Evolutionary conservation across 2,329 filamentous ascomycete genomes (phyloP).

Genomic region (Monosporascus sp.): DNA sequence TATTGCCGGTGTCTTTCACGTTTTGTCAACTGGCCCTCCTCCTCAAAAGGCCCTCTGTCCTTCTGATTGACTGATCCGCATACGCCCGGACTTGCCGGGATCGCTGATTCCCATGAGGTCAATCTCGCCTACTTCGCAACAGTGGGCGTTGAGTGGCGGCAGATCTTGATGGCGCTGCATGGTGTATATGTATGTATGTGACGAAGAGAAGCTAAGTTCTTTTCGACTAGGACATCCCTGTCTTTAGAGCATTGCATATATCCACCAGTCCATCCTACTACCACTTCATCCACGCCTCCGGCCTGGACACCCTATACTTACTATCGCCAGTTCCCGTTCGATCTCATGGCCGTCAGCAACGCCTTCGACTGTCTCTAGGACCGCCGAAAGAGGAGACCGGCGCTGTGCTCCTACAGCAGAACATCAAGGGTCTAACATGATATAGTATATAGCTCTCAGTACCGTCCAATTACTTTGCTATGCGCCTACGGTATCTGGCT

Average conservation of each 20-base stretch:
- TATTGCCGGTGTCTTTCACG: constrained; percentile 4
- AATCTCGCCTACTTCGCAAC: constrained; percentile 19
- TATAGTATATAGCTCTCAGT: neutral
- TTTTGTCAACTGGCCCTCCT: constrained; percentile 15
- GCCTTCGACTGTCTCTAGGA: neutral
- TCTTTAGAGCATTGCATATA: constrained; percentile 16
- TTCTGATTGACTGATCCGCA: constrained; percentile 22
- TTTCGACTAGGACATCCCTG: constrained; percentile 13
- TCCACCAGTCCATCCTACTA: constrained; percentile 11
- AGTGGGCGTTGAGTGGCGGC: neutral
- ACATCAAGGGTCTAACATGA: neutral
- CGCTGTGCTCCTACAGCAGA: neutral
- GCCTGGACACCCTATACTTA: neutral
- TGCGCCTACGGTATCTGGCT: neutral
- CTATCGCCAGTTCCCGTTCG: neutral
- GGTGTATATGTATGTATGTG: constrained; percentile 24
- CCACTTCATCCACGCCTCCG: constrained; percentile 8
- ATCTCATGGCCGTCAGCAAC: neutral
- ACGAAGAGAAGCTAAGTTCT: constrained; percentile 17
- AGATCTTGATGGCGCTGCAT: constrained; percentile 5
- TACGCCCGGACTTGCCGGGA: constrained; percentile 11
- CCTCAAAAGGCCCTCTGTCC: constrained; percentile 17
- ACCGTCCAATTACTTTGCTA: neutral
- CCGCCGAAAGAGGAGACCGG: neutral
- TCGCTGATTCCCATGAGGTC: constrained; percentile 18